Evolutionary conservation across 129 eudicot species (phyloP), one percentile per base, ranked within the genome.

Genomic region (Escallonia herrerae): DNA sequence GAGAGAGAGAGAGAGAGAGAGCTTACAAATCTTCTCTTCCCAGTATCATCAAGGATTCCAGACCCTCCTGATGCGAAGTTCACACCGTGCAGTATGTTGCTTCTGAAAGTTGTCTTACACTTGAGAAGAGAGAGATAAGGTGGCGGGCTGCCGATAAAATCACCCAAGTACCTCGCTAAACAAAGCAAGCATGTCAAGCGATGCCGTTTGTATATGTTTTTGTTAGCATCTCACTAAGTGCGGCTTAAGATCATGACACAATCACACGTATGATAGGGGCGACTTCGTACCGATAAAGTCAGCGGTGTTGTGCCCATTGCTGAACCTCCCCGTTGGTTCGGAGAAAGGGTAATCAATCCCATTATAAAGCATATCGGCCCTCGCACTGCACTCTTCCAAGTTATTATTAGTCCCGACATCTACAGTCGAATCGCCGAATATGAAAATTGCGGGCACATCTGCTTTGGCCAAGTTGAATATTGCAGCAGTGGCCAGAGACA

Each of bases 341-440:
- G 84, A 79, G 67, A 11, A 51, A 39, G 71, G 77, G 59, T 58
- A 83, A 76, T 83, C 88, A 43, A 83, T 75, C 41, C 88, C 88
- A 57, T 83, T 39, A 54, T 79, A 69, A 64, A 49, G 84, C n/a
- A 62, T 70, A 56, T 83, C 49, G n/a, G 84, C 88, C 56, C 62
- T 79, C 6, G 88, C 81, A 0, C 53, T 48, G 22, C 80, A 64
- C 5, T 13, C 22, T 10, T 65, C 37, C 5, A 79, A 50, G 70
- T 68, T 9, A 59, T 72, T 83, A 64, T 83, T 83, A 65, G 88
- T 83, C n/a, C 88, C 88, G 39, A 78, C 88, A 78, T 83, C 88
- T 4, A 49, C 77, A 0, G 77, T 83, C 11, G 88, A 83, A 56
- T 83, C 88, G 7, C 88, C 84, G 46, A 83, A 83, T 71, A 83